phyloP scores from a whole-genome alignment of 805 yeast genomes.

The Zygotorulaspora florentina region DNA sequence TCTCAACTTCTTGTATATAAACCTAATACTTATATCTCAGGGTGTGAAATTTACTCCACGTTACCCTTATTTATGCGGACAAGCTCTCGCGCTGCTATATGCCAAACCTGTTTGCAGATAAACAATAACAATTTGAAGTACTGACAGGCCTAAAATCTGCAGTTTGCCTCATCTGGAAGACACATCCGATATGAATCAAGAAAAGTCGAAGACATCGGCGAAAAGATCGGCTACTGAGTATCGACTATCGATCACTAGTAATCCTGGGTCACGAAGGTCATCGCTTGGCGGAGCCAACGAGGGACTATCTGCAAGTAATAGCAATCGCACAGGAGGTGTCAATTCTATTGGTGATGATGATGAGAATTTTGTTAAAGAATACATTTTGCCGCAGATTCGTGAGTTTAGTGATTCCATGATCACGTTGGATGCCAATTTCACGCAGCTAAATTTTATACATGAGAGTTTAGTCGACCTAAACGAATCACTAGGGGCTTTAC shows the following conservation, averaged over 20 bases:
- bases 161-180: background rate
- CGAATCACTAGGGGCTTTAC: constrained; percentile 70
- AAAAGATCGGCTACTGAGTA: constrained; percentile 34
- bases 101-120: no score
- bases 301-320: constrained; percentile 2
- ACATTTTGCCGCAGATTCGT: constrained; percentile 40
- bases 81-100: no score
- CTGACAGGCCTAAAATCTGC: background rate
- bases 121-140: background rate
- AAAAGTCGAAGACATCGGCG: constrained; percentile 9
- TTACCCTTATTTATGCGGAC: no score
- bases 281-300: constrained; percentile 23
- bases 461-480: constrained; percentile 61
- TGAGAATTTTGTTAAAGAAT: constrained; percentile 32
- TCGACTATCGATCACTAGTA: constrained; percentile 39
- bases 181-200: constrained; percentile 15
- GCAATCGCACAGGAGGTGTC: constrained; percentile 9
- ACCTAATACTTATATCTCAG: background rate
- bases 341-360: constrained; percentile 10
- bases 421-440: constrained; percentile 56
- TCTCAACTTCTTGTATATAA: background rate
- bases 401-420: constrained; percentile 46
- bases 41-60: background rate
- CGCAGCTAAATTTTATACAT: constrained; percentile 55
- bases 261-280: constrained; percentile 34